These are phyloP conservation scores for Pseudophaeomoniella oleicola DNA, from an alignment of 2,329 filamentous ascomycete genomes.

Conservation along the genomic window DNA sequence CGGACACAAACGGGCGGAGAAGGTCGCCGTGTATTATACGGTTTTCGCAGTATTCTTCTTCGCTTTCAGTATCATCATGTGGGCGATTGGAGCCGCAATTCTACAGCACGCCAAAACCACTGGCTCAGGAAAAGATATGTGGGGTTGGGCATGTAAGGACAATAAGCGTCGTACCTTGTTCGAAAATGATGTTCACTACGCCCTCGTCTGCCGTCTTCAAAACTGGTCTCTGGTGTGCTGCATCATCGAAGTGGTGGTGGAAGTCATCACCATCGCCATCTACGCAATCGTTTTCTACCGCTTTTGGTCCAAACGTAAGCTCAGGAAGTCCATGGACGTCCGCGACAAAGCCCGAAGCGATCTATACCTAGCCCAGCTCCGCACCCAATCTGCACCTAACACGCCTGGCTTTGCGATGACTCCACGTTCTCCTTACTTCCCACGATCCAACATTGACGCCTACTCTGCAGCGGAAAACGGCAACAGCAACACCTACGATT, in stretches of 20 bases:
- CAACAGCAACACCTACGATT: not conserved
- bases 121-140: slow-evolving; percentile 72
- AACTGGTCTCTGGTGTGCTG: slow-evolving; percentile 95
- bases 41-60: slow-evolving; percentile 89
- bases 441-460: slow-evolving; percentile 23
- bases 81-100: slow-evolving; percentile 72
- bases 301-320: slow-evolving; percentile 89
- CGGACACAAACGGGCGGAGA: slow-evolving; percentile 78
- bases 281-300: slow-evolving; percentile 95
- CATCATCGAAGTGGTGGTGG: slow-evolving; percentile 90
- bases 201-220: slow-evolving; percentile 79
- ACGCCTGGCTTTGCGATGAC: slow-evolving; percentile 76
- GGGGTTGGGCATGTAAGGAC: slow-evolving; percentile 94
- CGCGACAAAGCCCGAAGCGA: slow-evolving; percentile 90
- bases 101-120: slow-evolving; percentile 65
- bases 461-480: slow-evolving; percentile 39
- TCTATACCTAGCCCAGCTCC: slow-evolving; percentile 76
- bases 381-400: slow-evolving; percentile 80
- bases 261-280: slow-evolving; percentile 78
- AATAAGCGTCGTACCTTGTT: slow-evolving; percentile 71
- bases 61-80: slow-evolving; percentile 82
- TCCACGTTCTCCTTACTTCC: slow-evolving; percentile 33
- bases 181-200: slow-evolving; percentile 68
- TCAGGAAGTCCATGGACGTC: slow-evolving; percentile 91
- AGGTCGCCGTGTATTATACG: slow-evolving; percentile 89